phyloP scores from a whole-genome alignment of 306 rosid genomes.

The Trifolium pratense region DNA sequence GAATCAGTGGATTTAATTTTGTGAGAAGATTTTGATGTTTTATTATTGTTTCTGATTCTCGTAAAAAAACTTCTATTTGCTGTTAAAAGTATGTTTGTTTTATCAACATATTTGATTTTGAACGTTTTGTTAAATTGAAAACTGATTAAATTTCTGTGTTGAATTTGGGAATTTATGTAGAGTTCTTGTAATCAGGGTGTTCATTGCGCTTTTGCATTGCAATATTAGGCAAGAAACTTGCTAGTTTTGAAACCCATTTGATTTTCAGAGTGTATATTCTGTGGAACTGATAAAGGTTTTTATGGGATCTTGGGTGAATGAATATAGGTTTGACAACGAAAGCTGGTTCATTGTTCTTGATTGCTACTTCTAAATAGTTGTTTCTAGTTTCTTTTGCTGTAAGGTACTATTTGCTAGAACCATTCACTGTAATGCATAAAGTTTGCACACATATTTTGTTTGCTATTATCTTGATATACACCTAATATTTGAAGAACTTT shows the following conservation, averaged over 20 bases:
- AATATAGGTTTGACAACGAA: slow-evolving; percentile 9
- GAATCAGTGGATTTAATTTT: neutral
- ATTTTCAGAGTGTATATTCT: neutral
- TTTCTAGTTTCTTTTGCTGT: neutral
- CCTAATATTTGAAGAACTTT: neutral
- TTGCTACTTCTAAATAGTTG: neutral
- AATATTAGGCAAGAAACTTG: neutral
- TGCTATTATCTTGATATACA: neutral
- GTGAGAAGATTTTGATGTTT: neutral
- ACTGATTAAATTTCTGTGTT: neutral
- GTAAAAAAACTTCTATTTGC: neutral
- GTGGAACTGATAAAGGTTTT: neutral
- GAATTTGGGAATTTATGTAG: neutral
- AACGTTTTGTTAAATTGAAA: neutral
- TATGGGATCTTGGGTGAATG: neutral
- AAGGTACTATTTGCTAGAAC: slow-evolving; percentile 19
- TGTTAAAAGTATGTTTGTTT: neutral
- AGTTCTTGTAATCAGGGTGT: slow-evolving; percentile 6
- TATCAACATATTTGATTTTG: neutral
- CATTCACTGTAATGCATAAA: neutral
- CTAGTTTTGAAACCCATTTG: neutral
- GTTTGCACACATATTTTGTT: neutral
- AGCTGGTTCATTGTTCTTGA: slow-evolving; percentile 7
- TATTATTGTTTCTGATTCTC: neutral
- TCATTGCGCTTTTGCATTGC: neutral